phyloP scores from a whole-genome alignment of 148 eudicot species.

The Rhododendron griersonianum region DNA sequence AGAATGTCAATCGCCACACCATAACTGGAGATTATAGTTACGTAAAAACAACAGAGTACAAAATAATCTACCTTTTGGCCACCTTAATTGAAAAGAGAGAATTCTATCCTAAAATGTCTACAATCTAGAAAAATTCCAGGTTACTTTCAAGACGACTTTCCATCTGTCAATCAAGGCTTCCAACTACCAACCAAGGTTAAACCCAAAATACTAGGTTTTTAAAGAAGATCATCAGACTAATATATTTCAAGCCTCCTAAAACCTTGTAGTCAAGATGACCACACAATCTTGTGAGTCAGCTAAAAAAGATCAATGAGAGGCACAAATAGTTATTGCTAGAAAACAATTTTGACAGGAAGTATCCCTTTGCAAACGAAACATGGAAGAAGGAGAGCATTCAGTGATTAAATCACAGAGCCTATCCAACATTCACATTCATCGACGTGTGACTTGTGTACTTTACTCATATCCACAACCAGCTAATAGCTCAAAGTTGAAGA shows the following conservation, averaged over 20 bases:
- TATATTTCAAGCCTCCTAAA: slow-evolving; percentile 1
- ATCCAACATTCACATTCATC: not conserved
- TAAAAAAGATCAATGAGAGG: not conserved
- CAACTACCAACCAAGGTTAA: too few species aligned
- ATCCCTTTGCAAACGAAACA: not conserved
- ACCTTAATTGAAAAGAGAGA: too few species aligned
- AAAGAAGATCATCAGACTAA: not conserved
- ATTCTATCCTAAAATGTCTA: too few species aligned
- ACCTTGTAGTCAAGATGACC: not conserved
- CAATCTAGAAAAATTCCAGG: too few species aligned
- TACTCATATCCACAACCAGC: not conserved
- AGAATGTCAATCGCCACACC: too few species aligned
- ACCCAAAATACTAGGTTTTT: not conserved
- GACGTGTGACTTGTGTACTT: not conserved
- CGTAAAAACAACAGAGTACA: too few species aligned
- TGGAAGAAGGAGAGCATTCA: not conserved
- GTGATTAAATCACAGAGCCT: not conserved
- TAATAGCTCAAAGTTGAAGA: not conserved
- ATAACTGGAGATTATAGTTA: too few species aligned
- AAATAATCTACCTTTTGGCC: too few species aligned
- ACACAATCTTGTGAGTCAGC: not conserved
- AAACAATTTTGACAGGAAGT: not conserved
- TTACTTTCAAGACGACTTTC: too few species aligned
- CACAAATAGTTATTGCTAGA: not conserved
- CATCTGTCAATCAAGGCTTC: too few species aligned